These are phyloP conservation scores for Leccinum obscurum DNA, from an alignment of 768 basidiomycete species.

Conservation along the genomic window DNA sequence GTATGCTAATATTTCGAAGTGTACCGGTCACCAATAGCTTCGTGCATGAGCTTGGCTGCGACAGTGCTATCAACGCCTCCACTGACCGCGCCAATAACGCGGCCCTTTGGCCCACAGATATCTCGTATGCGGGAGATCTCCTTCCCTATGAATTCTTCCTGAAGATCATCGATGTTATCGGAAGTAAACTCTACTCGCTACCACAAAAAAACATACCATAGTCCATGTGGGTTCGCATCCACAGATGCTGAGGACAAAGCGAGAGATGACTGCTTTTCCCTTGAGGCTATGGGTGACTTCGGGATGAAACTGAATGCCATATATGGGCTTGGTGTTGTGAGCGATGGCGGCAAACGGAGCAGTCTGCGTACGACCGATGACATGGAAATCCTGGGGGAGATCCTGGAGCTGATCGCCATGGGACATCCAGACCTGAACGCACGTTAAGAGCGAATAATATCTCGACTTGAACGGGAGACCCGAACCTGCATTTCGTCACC, in stretches of 20 bases:
- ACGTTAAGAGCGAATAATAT: background rate
- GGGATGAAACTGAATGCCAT: conserved; percentile 98
- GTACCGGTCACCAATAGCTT: conserved; percentile 96
- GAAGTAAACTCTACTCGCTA: conserved; percentile 10
- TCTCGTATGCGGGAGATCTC: conserved; percentile 92
- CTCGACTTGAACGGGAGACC: background rate
- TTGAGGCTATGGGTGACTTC: conserved; percentile 94
- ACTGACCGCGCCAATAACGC: conserved; percentile 96
- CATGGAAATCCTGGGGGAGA: conserved; percentile 80
- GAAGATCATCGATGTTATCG: background rate
- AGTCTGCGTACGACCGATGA: conserved; percentile 81
- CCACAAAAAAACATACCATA: conserved; percentile 60
- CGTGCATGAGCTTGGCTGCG: conserved; percentile 98
- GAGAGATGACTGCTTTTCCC: conserved; percentile 86
- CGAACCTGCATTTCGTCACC: conserved; percentile 87
- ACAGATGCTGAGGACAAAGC: conserved; percentile 85
- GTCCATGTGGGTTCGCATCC: conserved; percentile 84
- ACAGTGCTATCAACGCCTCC: conserved; percentile 99
- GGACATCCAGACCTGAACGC: conserved; percentile 97
- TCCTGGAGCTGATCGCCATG: conserved; percentile 92
- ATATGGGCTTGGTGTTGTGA: conserved; percentile 85
- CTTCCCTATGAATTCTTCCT: conserved; percentile 98
- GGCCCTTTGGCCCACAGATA: conserved; percentile 91
- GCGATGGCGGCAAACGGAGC: conserved; percentile 94
- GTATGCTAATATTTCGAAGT: conserved; percentile 15